Conservation (phyloP, 1,284 basidiomycete genomes). For the Kwoniella shivajii region DNA sequence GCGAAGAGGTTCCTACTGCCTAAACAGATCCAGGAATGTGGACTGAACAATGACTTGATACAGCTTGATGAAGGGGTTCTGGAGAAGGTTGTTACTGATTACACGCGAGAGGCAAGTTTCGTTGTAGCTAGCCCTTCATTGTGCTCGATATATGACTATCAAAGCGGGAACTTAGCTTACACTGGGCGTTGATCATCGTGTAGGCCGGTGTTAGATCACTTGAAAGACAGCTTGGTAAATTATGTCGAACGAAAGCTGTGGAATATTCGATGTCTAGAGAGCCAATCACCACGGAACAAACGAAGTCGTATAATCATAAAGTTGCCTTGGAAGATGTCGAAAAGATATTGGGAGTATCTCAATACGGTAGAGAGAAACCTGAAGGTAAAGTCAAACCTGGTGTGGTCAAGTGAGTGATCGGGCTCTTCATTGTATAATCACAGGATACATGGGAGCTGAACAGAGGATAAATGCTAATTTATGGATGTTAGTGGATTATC, state of each 20-base stretch:
- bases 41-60: conserved; percentile 77
- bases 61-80: conserved; percentile 71
- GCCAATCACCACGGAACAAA: conserved; percentile 18
- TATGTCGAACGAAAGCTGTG: conserved; percentile 84
- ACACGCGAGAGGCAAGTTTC: conserved; percentile 92
- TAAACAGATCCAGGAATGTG: conserved; percentile 87
- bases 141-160: neutral
- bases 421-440: neutral
- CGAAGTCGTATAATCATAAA: conserved; percentile 61
- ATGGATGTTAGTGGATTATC: conserved; percentile 34
- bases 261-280: conserved; percentile 66
- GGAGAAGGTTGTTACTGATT: conserved; percentile 86
- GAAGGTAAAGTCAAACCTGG: conserved; percentile 33
- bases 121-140: neutral
- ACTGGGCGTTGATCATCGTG: no score
- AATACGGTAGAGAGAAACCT: conserved; percentile 59
- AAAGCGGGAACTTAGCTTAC: no score
- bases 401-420: conserved; percentile 40
- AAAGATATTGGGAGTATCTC: conserved; percentile 75
- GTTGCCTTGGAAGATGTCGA: conserved; percentile 77
- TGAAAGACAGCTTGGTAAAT: conserved; percentile 81
- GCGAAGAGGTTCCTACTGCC: conserved; percentile 87
- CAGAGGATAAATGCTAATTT: no score
- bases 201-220: conserved; percentile 91
- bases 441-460: neutral